Conservation (phyloP, 78 protist species). For the Dictyostelium discoideum region dicty_2.7 NC_007091.3:715501-716000, state of each 20-base stretch:
- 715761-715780: neutral
- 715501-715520: too few relatives aligned
- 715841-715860: conserved; percentile 21
- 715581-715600: neutral
- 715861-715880: neutral
- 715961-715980: conserved; percentile 68
- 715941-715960: conserved; percentile 54
- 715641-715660: too few relatives aligned
- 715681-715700: too few relatives aligned
- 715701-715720: too few relatives aligned
- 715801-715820: neutral
- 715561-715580: too few relatives aligned
- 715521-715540: too few relatives aligned
- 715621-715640: neutral
- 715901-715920: conserved; percentile 71
- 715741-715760: neutral
- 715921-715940: conserved; percentile 55
- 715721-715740: too few relatives aligned
- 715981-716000: neutral
- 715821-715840: conserved; percentile 33
- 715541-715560: too few relatives aligned
- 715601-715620: too few relatives aligned
- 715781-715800: neutral
- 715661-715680: too few relatives aligned
- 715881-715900: conserved; percentile 23